Base-by-base conservation (phyloP, 2,329 filamentous ascomycete genomes). In the Rhynchosporium graminicola region DNA sequence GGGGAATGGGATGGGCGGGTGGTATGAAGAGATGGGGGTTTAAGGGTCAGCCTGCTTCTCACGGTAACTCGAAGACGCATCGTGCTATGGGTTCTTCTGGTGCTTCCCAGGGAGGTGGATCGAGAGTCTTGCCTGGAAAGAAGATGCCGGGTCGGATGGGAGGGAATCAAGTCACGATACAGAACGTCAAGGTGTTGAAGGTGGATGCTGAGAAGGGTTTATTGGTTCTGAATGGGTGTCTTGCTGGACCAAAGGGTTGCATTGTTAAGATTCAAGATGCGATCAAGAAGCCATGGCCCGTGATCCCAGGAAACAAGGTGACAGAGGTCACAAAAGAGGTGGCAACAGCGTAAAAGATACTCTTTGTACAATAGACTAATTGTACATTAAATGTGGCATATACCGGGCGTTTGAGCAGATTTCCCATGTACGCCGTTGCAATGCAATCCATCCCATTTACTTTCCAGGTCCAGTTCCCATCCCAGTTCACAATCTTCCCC, bases 111-210 rank as follows among this genome's bases (percentile, higher is more conserved):
- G 95, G 95, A 68, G 88, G 90, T 74, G 95, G 95, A 79, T 96
- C 91, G 66, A 87, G 95, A 78, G 94, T 99, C 29, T 80, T 92
- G 74, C 95, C 95, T 0, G 95, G 95, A 64, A 99, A 99, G 86
- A 95, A 92, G 80, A 99, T 99, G 95, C 87, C 95, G 3, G 95
- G 95, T 60, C 87, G 91, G 63, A 98, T 99, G 95, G 95, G 95
- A 67, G 90, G 89, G 68, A 85, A 96, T 77, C 87, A 86, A 69
- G 90, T 92, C 61, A 99, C 95, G 54, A 83, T 95, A 62, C 93
- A 97, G 82, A 97, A 96, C 77, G 80, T 98, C 70, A 90, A 89
- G 78, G 87, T 99, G 59, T 79, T 99, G 75, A 88, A 92, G 80
- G 88, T 97, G 40, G 92, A 98, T 78, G 84, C 87, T 70, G 88